Base-by-base conservation (phyloP, 805 yeast genomes). In the Kuraishia piskuri region DNA sequence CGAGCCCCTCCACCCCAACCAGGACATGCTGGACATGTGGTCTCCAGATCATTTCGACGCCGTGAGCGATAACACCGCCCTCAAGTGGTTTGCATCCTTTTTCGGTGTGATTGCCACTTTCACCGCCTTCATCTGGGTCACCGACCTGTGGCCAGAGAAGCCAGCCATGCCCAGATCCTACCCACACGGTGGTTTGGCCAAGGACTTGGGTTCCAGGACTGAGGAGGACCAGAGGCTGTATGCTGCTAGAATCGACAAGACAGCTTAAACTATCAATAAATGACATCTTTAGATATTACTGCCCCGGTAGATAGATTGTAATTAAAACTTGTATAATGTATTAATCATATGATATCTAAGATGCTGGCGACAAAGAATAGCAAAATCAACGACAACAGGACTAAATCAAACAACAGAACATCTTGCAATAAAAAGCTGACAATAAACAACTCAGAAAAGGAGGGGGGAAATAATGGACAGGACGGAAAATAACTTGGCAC, bases 21-120 rank as follows among this genome's bases (percentile, higher is more conserved):
- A 84, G 59, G 96, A 88, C 63, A 71, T 80, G 67, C 75, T 83
- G 63, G 91, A 88, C 67, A 77, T 87, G 76, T 88, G 96, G 96
- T 80, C 96, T 8, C 94, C 96, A 12, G 95, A 88, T 63, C 78
- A 83, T 63, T 81, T 75, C 66, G 82, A 83, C 60, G 67, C 73
- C 44, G 86, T 82, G 36, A 71, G 78, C 45, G 85, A 86, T 68
- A 64, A 68, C 49, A 76, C 79, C 31, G 95, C 96, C 1, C 67
- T 82, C 52, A 75, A 69, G 59, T 80, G 80, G 66, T 78, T 83
- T 57, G 70, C 70, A n/a, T 63, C 72, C 7, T 85, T 85, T 68
- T 71, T 72, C 22, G 70, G 69, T 14, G 58, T 76, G 52, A 70
- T 79, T 51, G 82, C 76, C n/a, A 62, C 61, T 0, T 68, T 71